These are phyloP conservation scores for Exophiala viscosa DNA, from an alignment of 2,329 filamentous ascomycete genomes.

Conservation along the genomic window DNA sequence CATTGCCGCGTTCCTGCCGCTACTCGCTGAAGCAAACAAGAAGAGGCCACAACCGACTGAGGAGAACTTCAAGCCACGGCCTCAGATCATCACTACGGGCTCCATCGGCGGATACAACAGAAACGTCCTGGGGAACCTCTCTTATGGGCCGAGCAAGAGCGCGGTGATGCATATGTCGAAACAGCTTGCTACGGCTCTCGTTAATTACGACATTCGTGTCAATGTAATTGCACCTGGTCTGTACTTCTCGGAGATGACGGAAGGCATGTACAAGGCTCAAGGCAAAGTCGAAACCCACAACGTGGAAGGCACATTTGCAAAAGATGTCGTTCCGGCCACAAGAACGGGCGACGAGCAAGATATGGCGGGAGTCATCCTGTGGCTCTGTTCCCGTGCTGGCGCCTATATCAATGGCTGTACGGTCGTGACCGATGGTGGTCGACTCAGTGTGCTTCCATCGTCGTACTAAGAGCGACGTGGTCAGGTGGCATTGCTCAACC, in stretches of 20 bases:
- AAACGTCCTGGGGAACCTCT: constrained; percentile 36
- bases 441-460: constrained; percentile 54
- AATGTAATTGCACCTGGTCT: constrained; percentile 52
- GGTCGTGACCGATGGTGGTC: constrained; percentile 61
- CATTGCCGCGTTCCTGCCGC: constrained; percentile 38
- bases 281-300: constrained; percentile 36
- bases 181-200: constrained; percentile 43
- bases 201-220: constrained; percentile 43
- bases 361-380: constrained; percentile 63
- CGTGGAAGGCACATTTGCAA: constrained; percentile 40
- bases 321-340: constrained; percentile 53
- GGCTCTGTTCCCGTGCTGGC: constrained; percentile 61
- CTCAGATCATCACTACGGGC: constrained; percentile 47
- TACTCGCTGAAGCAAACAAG: constrained; percentile 43
- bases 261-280: constrained; percentile 43
- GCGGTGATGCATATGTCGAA: constrained; percentile 49
- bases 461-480: constrained; percentile 43
- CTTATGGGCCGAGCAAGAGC: constrained; percentile 45
- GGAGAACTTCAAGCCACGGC: constrained; percentile 30
- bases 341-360: constrained; percentile 59
- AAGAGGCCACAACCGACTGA: constrained; percentile 34
- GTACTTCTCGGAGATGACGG: constrained; percentile 61
- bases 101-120: constrained; percentile 47
- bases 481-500: neutral
- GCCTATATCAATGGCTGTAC: constrained; percentile 64